These are phyloP conservation scores for Trichoderma gamsii DNA, from an alignment of 495 filamentous ascomycete species.

Conservation along the genomic window DNA sequence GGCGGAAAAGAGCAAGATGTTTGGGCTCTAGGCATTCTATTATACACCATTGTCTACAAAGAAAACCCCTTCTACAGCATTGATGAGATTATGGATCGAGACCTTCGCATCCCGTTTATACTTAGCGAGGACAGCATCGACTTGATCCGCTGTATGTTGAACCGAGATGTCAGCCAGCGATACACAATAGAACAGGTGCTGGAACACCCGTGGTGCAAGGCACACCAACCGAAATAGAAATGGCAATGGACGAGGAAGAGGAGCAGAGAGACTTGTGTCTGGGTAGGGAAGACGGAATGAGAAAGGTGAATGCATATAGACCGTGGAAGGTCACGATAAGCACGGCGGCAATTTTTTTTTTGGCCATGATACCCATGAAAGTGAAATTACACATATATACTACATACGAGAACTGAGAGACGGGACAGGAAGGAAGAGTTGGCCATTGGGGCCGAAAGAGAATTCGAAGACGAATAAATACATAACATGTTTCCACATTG, in stretches of 20 bases:
- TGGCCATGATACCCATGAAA: slow-evolving; percentile 12
- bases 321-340: background rate
- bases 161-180: slow-evolving; percentile 77
- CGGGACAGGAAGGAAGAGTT: background rate
- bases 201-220: slow-evolving; percentile 70
- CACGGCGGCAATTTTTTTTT: background rate
- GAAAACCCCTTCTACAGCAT: slow-evolving; percentile 99
- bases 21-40: slow-evolving; percentile 94
- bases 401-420: too few relatives aligned
- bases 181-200: slow-evolving; percentile 78
- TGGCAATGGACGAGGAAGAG: background rate
- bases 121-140: slow-evolving; percentile 90
- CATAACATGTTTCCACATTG: background rate
- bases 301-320: background rate
- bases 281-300: background rate
- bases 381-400: background rate
- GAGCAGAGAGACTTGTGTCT: background rate
- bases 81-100: slow-evolving; percentile 97
- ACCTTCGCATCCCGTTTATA: slow-evolving; percentile 82
- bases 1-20: slow-evolving; percentile 96
- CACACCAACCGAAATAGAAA: slow-evolving; percentile 17
- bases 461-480: background rate
- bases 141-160: slow-evolving; percentile 81
- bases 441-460: background rate
- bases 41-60: slow-evolving; percentile 98